phyloP scores from a whole-genome alignment of 495 filamentous ascomycete genomes.

The Trichoderma asperelloides region DNA sequence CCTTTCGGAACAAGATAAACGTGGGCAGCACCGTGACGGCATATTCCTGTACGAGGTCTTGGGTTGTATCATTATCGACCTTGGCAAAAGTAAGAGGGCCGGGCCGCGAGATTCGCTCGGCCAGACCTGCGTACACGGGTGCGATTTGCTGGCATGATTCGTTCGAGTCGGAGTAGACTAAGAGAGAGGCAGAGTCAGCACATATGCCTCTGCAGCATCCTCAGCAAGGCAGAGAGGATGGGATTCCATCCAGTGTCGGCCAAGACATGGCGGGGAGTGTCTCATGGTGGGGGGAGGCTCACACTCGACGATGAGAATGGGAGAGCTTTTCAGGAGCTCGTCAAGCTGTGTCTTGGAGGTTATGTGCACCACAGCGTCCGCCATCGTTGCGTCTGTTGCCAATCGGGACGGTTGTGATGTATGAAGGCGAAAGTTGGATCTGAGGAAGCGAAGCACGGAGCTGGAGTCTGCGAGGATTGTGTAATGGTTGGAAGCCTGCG shows the following conservation, averaged over 20 bases:
- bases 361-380: constrained; percentile 24
- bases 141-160: constrained; percentile 63
- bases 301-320: constrained; percentile 41
- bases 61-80: constrained; percentile 50
- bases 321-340: constrained; percentile 29
- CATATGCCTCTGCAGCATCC: background rate
- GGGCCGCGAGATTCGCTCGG: constrained; percentile 43
- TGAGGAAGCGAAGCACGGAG: background rate
- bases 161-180: constrained; percentile 62
- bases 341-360: constrained; percentile 35
- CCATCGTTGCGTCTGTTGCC: constrained; percentile 15
- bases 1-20: constrained; percentile 78
- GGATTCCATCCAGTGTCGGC: too few species aligned
- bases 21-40: constrained; percentile 65
- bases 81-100: constrained; percentile 51
- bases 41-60: constrained; percentile 46
- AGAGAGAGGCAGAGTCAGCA: background rate
- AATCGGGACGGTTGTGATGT: background rate
- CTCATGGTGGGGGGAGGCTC: constrained; percentile 17
- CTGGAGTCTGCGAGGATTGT: background rate
- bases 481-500: background rate
- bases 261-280: background rate
- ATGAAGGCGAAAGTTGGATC: background rate
- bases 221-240: background rate
- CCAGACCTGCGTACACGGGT: constrained; percentile 53